Evolutionary conservation across 768 basidiomycete genomes (phyloP), one percentile per base, ranked within the genome.

Genomic region (Termitomyces sp.): DNA sequence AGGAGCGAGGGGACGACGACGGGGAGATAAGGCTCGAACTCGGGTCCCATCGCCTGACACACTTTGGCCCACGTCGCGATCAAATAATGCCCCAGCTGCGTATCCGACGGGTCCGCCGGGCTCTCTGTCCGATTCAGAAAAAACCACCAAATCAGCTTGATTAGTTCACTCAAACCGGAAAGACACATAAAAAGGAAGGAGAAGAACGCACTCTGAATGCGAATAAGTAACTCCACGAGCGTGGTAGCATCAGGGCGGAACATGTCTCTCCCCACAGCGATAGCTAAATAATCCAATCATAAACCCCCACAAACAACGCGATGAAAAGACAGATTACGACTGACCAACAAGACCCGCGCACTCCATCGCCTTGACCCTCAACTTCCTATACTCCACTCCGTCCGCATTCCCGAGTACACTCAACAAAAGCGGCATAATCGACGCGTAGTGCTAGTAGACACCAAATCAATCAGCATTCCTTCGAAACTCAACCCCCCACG

Each of bases 41-140:
- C 89, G 11, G 80, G 75, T 0, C 88, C 88, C 64, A 95, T 79
- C 0, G 90, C 89, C 60, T 92, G 91, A 66, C 90, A 93, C 0
- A 95, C 79, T 64, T 91, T 94, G 2, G 89, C 88, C 91, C 91
- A 95, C 0, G 91, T 94, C 42, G 86, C 82, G 47, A 91, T 91
- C 27, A 94, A 76, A 66, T 91, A 93, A 55, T 88, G 86, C 0
- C 76, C 76, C 2, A 87, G 68, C 61, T 91, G 84, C 0, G 87
- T 83, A 64, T 94, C 91, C 11, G 79, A 76, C 1, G 86, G 81
- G 60, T 92, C 90, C 0, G 76, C 69, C 0, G 89, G 85, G 41
- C 76, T 79, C 64, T 89, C 88, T 87, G 34, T 7, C 12, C 34
- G 34, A 14, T 52, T 43, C 21, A 39, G 8, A 30, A 32, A 32